phyloP scores from a whole-genome alignment of 2,329 filamentous ascomycete species.

The Exophiala alcalophila region DNA sequence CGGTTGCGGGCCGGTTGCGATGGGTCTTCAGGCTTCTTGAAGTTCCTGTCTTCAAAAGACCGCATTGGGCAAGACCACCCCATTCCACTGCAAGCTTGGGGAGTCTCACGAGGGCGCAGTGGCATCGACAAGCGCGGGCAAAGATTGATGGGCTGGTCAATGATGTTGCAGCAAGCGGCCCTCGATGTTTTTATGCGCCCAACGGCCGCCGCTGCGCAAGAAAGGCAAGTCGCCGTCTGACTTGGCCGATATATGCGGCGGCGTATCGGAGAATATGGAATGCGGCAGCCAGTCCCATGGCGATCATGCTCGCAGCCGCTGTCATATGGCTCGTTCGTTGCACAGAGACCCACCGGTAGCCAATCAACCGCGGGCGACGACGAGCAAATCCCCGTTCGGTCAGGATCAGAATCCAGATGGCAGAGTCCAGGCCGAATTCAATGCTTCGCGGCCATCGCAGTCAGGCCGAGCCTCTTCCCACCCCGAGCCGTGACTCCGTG shows the following conservation, averaged over 20 bases:
- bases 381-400: conserved; percentile 18
- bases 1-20: conserved; percentile 14
- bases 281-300: conserved; percentile 20
- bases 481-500: conserved; percentile 1
- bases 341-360: conserved; percentile 23
- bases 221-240: not conserved
- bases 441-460: conserved; percentile 1
- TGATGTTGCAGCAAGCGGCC: not conserved
- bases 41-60: not conserved
- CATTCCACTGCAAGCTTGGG: too few species aligned
- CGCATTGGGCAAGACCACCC: too few species aligned
- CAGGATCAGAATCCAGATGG: conserved; percentile 18
- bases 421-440: conserved; percentile 14
- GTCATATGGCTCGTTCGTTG: conserved; percentile 24
- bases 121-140: too few species aligned
- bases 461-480: too few species aligned
- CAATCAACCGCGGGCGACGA: conserved; percentile 8
- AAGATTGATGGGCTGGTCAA: too few species aligned
- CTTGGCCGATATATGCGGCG: not conserved
- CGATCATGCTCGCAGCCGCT: conserved; percentile 25
- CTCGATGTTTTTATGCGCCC: not conserved
- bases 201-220: not conserved
- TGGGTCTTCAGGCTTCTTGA: not conserved
- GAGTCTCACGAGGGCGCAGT: too few species aligned
- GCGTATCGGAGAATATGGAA: conserved; percentile 25